A percentile compares a stretch with the other conserved stretches of the same genome.
These are phyloP conservation scores for Naganishia vishniacii DNA, from an alignment of 768 basidiomycete genomes.

Conservation along the genomic window DNA sequence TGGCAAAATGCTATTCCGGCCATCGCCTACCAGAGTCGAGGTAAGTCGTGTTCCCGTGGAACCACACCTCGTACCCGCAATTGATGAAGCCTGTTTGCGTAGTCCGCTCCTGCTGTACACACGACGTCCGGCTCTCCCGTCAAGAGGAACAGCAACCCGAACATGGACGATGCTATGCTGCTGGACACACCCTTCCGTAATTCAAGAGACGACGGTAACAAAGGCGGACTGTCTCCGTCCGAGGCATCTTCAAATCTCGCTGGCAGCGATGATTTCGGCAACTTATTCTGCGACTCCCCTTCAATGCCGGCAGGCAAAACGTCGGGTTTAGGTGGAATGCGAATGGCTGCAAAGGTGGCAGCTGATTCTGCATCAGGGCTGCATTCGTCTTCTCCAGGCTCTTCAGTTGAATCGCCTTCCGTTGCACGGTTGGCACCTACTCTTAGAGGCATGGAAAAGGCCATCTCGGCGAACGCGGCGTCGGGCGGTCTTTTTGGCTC, in stretches of 20 bases:
- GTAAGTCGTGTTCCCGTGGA: constrained; percentile 34
- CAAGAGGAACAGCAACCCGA: constrained; percentile 18
- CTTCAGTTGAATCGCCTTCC: constrained; percentile 42
- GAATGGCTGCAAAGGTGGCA: constrained; percentile 18
- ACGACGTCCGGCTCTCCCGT: constrained; percentile 26
- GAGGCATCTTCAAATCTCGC: constrained; percentile 26
- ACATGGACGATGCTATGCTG: constrained; percentile 36
- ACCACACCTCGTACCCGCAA: no score
- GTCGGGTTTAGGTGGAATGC: constrained; percentile 7
- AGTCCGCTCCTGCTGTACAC: constrained; percentile 12
- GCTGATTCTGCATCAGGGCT: constrained; percentile 31
- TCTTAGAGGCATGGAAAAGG: constrained; percentile 34
- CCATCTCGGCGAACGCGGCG: constrained; percentile 29
- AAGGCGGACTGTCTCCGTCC: neutral
- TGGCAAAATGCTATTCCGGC: constrained; percentile 31
- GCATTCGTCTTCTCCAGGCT: constrained; percentile 38
- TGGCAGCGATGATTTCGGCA: constrained; percentile 40
- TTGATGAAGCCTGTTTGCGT: no score
- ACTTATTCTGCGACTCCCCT: constrained; percentile 46
- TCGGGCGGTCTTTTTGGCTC: constrained; percentile 37
- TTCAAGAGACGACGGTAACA: neutral
- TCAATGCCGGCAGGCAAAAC: constrained; percentile 27
- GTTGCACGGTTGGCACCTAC: constrained; percentile 36
- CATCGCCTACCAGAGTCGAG: constrained; percentile 33
- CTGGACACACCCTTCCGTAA: constrained; percentile 37